These are phyloP conservation scores for Wickerhamomyces chaumierensis DNA, from an alignment of 805 yeast genomes.

Conservation along the genomic window DNA sequence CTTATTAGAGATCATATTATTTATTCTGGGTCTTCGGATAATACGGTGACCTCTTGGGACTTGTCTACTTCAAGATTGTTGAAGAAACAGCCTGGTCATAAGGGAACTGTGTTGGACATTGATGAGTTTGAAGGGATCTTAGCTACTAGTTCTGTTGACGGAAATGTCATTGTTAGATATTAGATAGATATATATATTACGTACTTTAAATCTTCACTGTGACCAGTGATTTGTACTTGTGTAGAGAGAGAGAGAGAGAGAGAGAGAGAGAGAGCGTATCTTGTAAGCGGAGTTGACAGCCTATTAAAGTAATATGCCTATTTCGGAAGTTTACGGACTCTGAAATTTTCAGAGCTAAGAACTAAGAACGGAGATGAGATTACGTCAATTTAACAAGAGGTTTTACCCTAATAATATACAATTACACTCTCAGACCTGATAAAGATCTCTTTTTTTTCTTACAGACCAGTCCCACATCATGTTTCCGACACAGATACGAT, in stretches of 20 bases:
- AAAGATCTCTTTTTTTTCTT: no score
- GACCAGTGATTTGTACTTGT: no score
- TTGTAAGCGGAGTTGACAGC: no score
- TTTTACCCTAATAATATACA: no score
- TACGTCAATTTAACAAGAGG: no score
- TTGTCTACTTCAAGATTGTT: constrained; percentile 34
- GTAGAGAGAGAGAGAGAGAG: no score
- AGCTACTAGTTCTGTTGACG: constrained; percentile 44
- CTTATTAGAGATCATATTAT: constrained; percentile 29
- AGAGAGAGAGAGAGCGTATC: no score
- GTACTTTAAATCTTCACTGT: no score
- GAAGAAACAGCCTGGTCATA: constrained; percentile 46
- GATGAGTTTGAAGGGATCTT: constrained; percentile 35
- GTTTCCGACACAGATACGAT: not conserved
- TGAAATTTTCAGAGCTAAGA: no score
- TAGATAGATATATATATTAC: constrained; percentile 1
- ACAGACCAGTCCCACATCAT: not conserved
- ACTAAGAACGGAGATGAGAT: no score
- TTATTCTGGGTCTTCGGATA: constrained; percentile 55
- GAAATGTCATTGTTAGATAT: constrained; percentile 37
- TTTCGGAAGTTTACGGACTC: not conserved
- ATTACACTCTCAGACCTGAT: no score
- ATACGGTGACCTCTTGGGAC: constrained; percentile 51
- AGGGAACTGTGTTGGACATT: constrained; percentile 50
- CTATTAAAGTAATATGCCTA: no score